Percentiles rank a stretch among this genome's conserved stretches.
phyloP scores from a whole-genome alignment of 441 rosid species.

The Erysimum cheiri region DNA sequence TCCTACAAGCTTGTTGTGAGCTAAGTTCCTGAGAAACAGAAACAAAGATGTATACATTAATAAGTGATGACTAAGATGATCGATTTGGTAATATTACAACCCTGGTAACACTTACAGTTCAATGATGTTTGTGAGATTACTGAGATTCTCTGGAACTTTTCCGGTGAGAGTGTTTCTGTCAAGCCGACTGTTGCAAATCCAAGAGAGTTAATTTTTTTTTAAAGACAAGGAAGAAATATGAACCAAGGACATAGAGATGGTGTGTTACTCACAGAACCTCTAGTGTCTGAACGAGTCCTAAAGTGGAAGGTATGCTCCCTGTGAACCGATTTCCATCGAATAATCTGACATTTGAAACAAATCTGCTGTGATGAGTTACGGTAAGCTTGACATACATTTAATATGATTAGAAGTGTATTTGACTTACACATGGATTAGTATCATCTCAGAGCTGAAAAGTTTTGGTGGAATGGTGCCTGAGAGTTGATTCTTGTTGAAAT shows the following conservation, averaged over 20 bases:
- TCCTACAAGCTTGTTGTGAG: slow-evolving; percentile 76
- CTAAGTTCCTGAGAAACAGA: slow-evolving; percentile 67
- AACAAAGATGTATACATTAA: slow-evolving; percentile 16
- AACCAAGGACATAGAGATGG: slow-evolving; percentile 21
- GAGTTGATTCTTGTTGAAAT: slow-evolving; percentile 94
- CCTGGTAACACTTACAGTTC: slow-evolving; percentile 66
- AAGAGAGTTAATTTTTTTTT: slow-evolving; percentile 21
- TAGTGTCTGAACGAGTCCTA: slow-evolving; percentile 76
- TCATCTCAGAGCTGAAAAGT: slow-evolving; percentile 82
- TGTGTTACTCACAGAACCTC: slow-evolving; percentile 95
- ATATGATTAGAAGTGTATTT: not conserved
- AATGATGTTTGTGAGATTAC: slow-evolving; percentile 70
- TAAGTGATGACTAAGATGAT: slow-evolving; percentile 9
- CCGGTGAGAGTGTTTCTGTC: slow-evolving; percentile 84
- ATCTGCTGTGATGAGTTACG: slow-evolving; percentile 1
- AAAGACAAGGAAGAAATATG: not conserved
- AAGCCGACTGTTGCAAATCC: slow-evolving; percentile 71
- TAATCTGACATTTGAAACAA: slow-evolving; percentile 52
- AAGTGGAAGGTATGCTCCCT: slow-evolving; percentile 72
- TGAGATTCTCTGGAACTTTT: slow-evolving; percentile 69
- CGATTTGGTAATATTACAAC: not conserved
- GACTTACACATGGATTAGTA: slow-evolving; percentile 86
- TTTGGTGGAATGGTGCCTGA: slow-evolving; percentile 79
- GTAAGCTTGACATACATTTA: not conserved
- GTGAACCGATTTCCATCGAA: slow-evolving; percentile 84